Conservation (phyloP, 306 rosid species). For the Senna tora region DNA sequence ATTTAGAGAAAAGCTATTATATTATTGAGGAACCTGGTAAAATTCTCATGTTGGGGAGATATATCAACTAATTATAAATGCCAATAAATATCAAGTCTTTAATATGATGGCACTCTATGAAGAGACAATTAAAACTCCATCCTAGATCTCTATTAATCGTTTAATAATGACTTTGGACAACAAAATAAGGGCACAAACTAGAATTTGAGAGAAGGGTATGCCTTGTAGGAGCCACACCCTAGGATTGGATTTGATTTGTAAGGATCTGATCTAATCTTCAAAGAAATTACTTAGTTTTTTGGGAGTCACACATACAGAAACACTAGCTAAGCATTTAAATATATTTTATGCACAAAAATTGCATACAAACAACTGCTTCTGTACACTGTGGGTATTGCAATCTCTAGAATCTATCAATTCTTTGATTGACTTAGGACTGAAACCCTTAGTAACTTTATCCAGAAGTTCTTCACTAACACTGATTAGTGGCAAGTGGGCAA, state of each 20-base stretch:
- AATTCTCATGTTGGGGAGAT: background rate
- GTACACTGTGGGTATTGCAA: background rate
- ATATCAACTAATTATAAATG: background rate
- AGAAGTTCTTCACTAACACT: background rate
- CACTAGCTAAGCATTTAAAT: background rate
- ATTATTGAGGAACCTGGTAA: background rate
- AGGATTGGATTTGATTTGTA: background rate
- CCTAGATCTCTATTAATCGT: background rate
- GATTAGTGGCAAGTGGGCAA: background rate
- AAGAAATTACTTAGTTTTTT: background rate
- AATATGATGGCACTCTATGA: background rate
- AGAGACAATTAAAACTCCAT: background rate
- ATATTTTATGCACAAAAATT: background rate
- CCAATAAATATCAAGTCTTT: background rate
- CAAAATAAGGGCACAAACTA: background rate
- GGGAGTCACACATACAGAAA: background rate
- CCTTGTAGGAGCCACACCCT: background rate
- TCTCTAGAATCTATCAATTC: background rate
- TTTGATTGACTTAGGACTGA: background rate
- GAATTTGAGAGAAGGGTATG: constrained; percentile 6
- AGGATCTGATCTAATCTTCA: background rate
- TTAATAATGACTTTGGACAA: background rate
- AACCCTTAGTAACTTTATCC: background rate
- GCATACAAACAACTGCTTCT: background rate
- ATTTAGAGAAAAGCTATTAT: background rate